Percentiles rank a stretch among this genome's conserved stretches.
Conservation (phyloP, 768 basidiomycete species). For the Sporobolomyces phaffii region DNA sequence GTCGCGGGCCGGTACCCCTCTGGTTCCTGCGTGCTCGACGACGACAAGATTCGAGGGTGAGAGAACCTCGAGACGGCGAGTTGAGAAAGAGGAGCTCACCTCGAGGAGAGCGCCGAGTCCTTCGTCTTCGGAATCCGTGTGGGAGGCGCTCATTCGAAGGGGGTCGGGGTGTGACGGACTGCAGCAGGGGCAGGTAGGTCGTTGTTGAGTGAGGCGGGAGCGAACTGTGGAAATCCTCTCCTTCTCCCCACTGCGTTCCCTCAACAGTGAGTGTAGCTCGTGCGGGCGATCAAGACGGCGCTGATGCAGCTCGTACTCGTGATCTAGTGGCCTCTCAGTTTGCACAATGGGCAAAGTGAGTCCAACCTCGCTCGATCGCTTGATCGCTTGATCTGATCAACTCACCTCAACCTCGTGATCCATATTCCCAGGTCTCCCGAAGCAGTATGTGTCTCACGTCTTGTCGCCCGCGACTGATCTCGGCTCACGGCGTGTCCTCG, state of each 20-base stretch:
- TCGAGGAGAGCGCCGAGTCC: constrained; percentile 18
- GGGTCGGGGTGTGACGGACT: too few species aligned
- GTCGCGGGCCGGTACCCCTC: constrained; percentile 25
- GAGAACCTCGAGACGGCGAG: not conserved
- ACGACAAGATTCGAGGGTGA: not conserved
- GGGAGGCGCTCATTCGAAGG: not conserved
- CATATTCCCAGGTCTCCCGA: constrained; percentile 57
- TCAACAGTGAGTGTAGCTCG: too few species aligned
- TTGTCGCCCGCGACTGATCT: too few species aligned
- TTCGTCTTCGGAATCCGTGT: constrained; percentile 19
- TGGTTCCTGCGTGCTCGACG: constrained; percentile 14
- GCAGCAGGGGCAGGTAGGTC: too few species aligned
- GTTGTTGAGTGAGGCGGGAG: not conserved
- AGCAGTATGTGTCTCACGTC: constrained; percentile 50
- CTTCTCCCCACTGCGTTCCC: too few species aligned
- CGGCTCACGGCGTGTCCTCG: too few species aligned
- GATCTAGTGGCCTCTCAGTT: constrained; percentile 78
- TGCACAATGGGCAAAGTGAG: constrained; percentile 72
- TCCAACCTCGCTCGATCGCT: not conserved
- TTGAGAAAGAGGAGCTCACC: not conserved
- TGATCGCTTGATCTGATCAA: not conserved
- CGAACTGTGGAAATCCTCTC: too few species aligned
- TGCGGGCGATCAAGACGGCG: too few species aligned
- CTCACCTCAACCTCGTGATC: not conserved
- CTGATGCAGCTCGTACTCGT: too few species aligned